phyloP scores from a whole-genome alignment of 1,284 basidiomycete genomes.

The Violaceomyces palustris region DNA sequence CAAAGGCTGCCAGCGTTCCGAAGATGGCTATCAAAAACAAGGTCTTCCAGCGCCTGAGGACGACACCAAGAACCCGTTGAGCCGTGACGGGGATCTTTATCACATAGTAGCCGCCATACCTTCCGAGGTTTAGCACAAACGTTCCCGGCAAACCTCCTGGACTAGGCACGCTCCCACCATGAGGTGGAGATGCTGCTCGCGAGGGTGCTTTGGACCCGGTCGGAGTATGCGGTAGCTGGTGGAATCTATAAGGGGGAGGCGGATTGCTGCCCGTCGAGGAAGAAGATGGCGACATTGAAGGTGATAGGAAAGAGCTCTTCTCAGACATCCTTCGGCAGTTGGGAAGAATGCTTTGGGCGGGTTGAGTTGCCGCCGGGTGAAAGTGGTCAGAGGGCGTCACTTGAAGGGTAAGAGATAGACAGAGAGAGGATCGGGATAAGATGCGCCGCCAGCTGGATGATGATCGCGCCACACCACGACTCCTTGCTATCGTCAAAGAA shows the following conservation, averaged over 20 bases:
- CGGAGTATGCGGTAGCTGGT: constrained; percentile 40
- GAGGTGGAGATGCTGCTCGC: constrained; percentile 37
- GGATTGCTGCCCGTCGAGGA: constrained; percentile 36
- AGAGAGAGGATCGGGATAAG: not conserved
- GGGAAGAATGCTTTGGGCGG: too few species aligned
- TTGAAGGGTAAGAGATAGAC: too few species aligned
- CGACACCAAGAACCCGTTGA: constrained; percentile 27
- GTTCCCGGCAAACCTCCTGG: constrained; percentile 32
- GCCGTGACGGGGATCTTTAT: constrained; percentile 30
- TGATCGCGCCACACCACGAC: not conserved
- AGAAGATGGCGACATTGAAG: constrained; percentile 37
- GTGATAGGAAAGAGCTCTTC: constrained; percentile 30
- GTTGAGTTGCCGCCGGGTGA: too few species aligned
- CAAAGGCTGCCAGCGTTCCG: constrained; percentile 37
- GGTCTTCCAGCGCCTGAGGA: constrained; percentile 47
- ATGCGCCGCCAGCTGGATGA: not conserved
- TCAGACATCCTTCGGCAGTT: constrained; percentile 35
- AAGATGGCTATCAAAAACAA: constrained; percentile 39
- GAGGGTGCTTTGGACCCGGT: constrained; percentile 33
- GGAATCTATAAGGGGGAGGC: constrained; percentile 45
- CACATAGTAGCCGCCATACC: constrained; percentile 42
- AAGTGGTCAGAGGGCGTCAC: too few species aligned
- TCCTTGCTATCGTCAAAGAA: constrained; percentile 7
- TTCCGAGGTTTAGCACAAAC: constrained; percentile 42
- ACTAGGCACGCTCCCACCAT: constrained; percentile 36